Evolutionary conservation across 768 basidiomycete genomes (phyloP).

Genomic region (Lactarius quietus): DNA sequence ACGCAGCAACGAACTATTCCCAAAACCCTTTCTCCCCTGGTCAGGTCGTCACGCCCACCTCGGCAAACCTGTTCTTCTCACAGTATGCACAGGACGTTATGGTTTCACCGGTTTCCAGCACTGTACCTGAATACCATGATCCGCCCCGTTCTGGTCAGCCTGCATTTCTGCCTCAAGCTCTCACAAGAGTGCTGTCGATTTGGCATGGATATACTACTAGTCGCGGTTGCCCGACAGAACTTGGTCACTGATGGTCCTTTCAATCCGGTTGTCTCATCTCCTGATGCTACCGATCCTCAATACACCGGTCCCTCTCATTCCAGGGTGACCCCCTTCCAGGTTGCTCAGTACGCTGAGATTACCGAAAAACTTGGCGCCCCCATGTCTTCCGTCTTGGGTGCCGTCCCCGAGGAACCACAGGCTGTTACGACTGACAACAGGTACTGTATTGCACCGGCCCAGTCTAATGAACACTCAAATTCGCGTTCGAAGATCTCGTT

Average conservation of each 20-base stretch:
- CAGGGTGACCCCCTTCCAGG: slow-evolving; percentile 73
- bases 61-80: slow-evolving; percentile 39
- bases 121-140: slow-evolving; percentile 23
- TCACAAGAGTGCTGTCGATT: slow-evolving; percentile 24
- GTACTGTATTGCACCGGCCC: too few relatives aligned
- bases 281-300: slow-evolving; percentile 34
- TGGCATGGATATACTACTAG: background rate
- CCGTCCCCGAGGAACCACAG: slow-evolving; percentile 27
- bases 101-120: slow-evolving; percentile 33
- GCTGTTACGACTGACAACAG: slow-evolving; percentile 16
- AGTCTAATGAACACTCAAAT: too few relatives aligned
- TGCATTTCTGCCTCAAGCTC: slow-evolving; percentile 6
- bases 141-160: background rate
- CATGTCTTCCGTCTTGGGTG: slow-evolving; percentile 28
- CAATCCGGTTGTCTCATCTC: slow-evolving; percentile 23
- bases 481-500: too few relatives aligned
- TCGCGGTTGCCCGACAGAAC: slow-evolving; percentile 27
- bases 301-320: slow-evolving; percentile 65
- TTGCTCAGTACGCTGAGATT: slow-evolving; percentile 70
- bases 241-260: slow-evolving; percentile 24
- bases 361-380: slow-evolving; percentile 48
- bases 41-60: slow-evolving; percentile 29
- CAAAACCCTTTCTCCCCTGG: slow-evolving; percentile 30
- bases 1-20: slow-evolving; percentile 32
- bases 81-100: slow-evolving; percentile 40